Evolutionary conservation across 768 basidiomycete species (phyloP).

Genomic region (Trametes villosa): DNA sequence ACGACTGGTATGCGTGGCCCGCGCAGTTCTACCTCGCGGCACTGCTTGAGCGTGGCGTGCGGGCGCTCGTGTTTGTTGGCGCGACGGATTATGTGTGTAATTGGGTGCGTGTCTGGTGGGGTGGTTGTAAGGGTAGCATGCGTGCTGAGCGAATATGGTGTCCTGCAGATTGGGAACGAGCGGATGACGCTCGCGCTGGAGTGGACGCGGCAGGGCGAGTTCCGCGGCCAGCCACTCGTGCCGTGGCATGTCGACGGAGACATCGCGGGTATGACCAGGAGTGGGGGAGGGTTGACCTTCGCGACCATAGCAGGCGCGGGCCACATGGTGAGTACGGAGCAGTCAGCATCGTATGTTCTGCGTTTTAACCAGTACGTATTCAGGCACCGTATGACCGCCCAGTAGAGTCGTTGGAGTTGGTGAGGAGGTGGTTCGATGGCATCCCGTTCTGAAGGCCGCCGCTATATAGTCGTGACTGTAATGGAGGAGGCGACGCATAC

Average conservation of each 20-base stretch:
- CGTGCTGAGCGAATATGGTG: neutral
- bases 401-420: constrained; percentile 52
- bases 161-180: constrained; percentile 52
- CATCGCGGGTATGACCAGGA: constrained; percentile 57
- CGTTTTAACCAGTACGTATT: neutral
- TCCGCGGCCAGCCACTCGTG: constrained; percentile 44
- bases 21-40: constrained; percentile 48
- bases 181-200: constrained; percentile 58
- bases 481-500: too few species aligned
- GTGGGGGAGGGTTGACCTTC: constrained; percentile 62
- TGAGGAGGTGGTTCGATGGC: constrained; percentile 59
- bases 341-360: neutral
- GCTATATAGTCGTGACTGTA: too few species aligned
- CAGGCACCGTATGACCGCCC: constrained; percentile 70
- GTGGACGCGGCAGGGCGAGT: constrained; percentile 59
- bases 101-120: constrained; percentile 39
- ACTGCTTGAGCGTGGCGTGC: constrained; percentile 55
- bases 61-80: constrained; percentile 57
- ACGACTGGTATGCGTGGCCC: constrained; percentile 42
- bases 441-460: too few species aligned
- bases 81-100: constrained; percentile 61
- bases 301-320: constrained; percentile 67
- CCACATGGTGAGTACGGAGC: constrained; percentile 57
- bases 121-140: neutral
- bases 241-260: constrained; percentile 58